Evolutionary conservation across 2,329 filamentous ascomycete genomes (phyloP).

Genomic region (Tolypocladium paradoxum): DNA sequence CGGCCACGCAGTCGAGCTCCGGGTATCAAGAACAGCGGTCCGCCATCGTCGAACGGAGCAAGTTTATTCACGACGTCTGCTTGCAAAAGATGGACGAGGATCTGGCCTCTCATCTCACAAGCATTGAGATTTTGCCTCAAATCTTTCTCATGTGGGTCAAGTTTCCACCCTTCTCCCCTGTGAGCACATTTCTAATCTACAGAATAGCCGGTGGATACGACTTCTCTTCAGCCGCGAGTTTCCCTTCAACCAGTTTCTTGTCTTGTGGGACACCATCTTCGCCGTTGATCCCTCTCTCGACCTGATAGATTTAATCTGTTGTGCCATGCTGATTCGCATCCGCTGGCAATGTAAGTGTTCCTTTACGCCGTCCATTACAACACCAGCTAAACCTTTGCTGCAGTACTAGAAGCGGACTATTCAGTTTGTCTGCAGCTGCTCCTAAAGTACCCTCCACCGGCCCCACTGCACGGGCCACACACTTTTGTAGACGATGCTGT

Average conservation of each 20-base stretch:
- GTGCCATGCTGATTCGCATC: slow-evolving; percentile 86
- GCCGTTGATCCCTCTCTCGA: slow-evolving; percentile 72
- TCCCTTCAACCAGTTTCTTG: slow-evolving; percentile 70
- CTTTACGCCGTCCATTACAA: slow-evolving; percentile 11
- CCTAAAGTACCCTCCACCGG: slow-evolving; percentile 68
- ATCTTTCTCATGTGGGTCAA: slow-evolving; percentile 76
- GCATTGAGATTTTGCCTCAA: slow-evolving; percentile 85
- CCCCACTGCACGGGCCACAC: slow-evolving; percentile 52
- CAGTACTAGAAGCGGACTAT: slow-evolving; percentile 80
- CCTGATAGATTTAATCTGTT: slow-evolving; percentile 80
- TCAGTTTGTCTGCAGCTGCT: slow-evolving; percentile 73
- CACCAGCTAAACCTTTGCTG: not conserved
- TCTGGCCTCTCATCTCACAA: slow-evolving; percentile 66
- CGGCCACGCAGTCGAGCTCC: slow-evolving; percentile 8
- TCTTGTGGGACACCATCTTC: slow-evolving; percentile 86
- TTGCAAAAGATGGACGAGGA: slow-evolving; percentile 73
- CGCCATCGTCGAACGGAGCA: slow-evolving; percentile 72
- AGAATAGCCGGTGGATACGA: slow-evolving; percentile 76
- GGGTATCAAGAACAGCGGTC: slow-evolving; percentile 26
- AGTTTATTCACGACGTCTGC: slow-evolving; percentile 74
- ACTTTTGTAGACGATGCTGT: slow-evolving; percentile 81
- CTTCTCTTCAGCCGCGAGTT: slow-evolving; percentile 91
- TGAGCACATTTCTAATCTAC: not conserved
- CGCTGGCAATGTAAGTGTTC: slow-evolving; percentile 67
- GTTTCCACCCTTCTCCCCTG: too few species aligned